Evolutionary conservation across 495 filamentous ascomycete genomes (phyloP), one percentile per base, ranked within the genome.

Genomic region (Xylaria palmicola): DNA sequence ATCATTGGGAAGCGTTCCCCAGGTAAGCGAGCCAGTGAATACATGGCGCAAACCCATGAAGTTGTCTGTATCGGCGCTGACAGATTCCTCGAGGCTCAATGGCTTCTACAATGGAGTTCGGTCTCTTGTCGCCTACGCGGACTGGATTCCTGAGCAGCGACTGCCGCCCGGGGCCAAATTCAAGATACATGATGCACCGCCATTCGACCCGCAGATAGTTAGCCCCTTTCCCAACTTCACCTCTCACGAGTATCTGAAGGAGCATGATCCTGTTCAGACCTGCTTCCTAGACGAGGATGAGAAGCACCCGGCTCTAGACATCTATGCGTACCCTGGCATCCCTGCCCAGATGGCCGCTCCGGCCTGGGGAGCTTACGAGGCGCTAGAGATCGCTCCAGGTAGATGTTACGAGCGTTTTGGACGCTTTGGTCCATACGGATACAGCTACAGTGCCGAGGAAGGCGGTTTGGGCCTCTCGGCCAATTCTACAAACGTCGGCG

Each of bases 381-480:
- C 88, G 52, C 67, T 94, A 22, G 89, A 85, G 1, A 75, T 93
- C 39, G 83, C 82, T 27, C 83, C 92, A 51, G 86, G 91, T 66
- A 78, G 92, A 44, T 96, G 91, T 72, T 95, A 91, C 72, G 91
- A 96, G 58, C 82, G 91, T 0, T 93, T 88, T 74, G 91, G 91
- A 26, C 82, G 90, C 52, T 75, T 92, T 6, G 91, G 91, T 0
- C 85, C 90, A 0, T 96, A 96, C 64, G 91, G 91, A 0, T 81
- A 86, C 52, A 92, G 91, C n/a, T 95, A 95, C 64, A 83, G 79
- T n/a, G 72, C 75, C 6, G 80, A 81, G 58, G 83, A 83, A 72
- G 91, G 91, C 6, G 91, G 91, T n/a, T 82, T 82, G 29, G 91
- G 90, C 1, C 64, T 88, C 24, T 90, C 88, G 12, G 67, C 89